phyloP scores from a whole-genome alignment of 2,329 filamentous ascomycete species.

The Fusarium marasasianum region DNA sequence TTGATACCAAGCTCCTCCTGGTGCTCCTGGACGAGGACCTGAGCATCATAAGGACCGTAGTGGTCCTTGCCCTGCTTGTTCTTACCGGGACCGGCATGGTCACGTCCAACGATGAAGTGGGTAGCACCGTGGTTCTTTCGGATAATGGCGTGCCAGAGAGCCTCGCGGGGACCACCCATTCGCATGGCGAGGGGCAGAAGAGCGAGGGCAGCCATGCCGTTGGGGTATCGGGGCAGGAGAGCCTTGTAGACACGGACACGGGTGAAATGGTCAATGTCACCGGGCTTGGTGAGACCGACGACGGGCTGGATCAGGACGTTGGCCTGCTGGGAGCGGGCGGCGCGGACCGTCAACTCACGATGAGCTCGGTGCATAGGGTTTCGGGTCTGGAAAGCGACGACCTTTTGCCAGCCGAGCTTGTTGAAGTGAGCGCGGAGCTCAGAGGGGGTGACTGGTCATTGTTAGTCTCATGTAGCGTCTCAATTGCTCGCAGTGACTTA shows the following conservation, averaged over 20 bases:
- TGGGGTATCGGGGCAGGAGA: conserved; percentile 94
- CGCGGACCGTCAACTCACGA: conserved; percentile 95
- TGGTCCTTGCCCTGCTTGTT: conserved; percentile 97
- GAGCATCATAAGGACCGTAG: conserved; percentile 97
- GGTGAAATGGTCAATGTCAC: conserved; percentile 99
- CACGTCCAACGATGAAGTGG: conserved; percentile 98
- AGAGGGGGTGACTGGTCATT: conserved; percentile 78
- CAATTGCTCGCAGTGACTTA: conserved; percentile 55
- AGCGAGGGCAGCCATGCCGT: conserved; percentile 97
- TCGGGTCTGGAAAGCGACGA: conserved; percentile 98
- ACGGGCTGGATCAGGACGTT: conserved; percentile 99
- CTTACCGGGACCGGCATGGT: conserved; percentile 97
- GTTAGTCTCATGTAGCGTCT: conserved; percentile 16
- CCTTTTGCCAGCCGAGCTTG: conserved; percentile 98
- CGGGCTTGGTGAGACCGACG: conserved; percentile 97
- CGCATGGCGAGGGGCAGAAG: conserved; percentile 97
- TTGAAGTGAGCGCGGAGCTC: conserved; percentile 97
- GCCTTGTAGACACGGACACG: conserved; percentile 99
- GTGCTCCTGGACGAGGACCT: conserved; percentile 96
- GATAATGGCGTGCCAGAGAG: conserved; percentile 99
- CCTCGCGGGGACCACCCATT: conserved; percentile 98
- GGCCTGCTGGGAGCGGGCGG: conserved; percentile 92
- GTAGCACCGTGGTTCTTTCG: conserved; percentile 99
- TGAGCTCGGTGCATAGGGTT: conserved; percentile 99
- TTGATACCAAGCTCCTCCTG: conserved; percentile 96